phyloP scores from a whole-genome alignment of 495 filamentous ascomycete species.

The Neurospora intermedia region DNA sequence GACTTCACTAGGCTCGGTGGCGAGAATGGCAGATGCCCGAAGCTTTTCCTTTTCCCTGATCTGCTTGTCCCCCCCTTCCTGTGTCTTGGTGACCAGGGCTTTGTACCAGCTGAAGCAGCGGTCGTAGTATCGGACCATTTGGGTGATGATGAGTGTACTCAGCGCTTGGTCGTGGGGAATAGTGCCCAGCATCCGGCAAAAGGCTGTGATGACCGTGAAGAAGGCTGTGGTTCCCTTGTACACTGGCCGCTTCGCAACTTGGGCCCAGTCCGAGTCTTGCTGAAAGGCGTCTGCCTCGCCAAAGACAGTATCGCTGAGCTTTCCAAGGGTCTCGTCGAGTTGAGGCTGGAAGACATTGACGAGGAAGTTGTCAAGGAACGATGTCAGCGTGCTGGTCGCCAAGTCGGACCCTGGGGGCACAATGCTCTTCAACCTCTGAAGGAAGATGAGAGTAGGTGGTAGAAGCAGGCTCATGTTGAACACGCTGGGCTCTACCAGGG shows the following conservation, averaged over 20 bases:
- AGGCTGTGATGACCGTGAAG: conserved; percentile 73
- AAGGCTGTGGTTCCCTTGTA: conserved; percentile 91
- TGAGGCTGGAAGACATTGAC: conserved; percentile 97
- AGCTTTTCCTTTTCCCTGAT: conserved; percentile 33
- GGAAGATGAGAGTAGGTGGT: conserved; percentile 85
- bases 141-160: conserved; percentile 75
- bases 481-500: conserved; percentile 83
- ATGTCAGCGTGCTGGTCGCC: conserved; percentile 75
- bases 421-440: conserved; percentile 82
- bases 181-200: conserved; percentile 88
- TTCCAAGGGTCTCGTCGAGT: conserved; percentile 86
- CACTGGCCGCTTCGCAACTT: conserved; percentile 67
- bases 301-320: conserved; percentile 72
- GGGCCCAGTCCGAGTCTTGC: conserved; percentile 71
- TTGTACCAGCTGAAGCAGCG: conserved; percentile 88
- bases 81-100: conserved; percentile 48
- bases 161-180: conserved; percentile 97
- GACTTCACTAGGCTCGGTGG: conserved; percentile 53
- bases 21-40: conserved; percentile 63
- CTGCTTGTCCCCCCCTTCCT: conserved; percentile 21
- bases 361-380: conserved; percentile 95
- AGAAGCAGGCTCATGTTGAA: conserved; percentile 95
- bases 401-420: conserved; percentile 80
- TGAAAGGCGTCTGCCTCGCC: conserved; percentile 81
- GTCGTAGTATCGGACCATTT: conserved; percentile 84